Percentiles rank a stretch among this genome's conserved stretches.
These are phyloP conservation scores for Xerocomus brunneocitrinus DNA, from an alignment of 768 basidiomycete species.

Conservation along the genomic window DNA sequence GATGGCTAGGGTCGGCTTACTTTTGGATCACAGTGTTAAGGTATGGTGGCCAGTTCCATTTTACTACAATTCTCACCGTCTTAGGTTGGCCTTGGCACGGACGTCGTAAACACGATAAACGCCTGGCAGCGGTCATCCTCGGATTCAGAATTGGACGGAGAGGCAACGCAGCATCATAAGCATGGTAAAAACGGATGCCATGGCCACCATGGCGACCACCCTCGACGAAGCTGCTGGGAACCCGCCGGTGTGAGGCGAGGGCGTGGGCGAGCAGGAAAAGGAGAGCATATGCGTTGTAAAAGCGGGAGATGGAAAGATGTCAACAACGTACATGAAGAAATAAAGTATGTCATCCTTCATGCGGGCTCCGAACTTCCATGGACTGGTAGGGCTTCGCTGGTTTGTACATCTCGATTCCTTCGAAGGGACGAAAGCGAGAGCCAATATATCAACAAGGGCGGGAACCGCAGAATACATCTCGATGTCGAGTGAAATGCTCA, in stretches of 20 bases:
- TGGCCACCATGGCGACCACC: background rate
- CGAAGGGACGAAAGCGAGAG: too few relatives aligned
- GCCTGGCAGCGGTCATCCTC: background rate
- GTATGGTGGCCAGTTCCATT: conserved; percentile 30
- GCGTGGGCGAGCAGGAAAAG: conserved; percentile 19
- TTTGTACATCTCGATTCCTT: too few relatives aligned
- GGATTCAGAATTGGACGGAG: background rate
- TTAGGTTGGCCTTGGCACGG: conserved; percentile 88
- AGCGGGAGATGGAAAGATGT: too few relatives aligned
- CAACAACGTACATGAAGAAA: too few relatives aligned
- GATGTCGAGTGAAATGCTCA: too few relatives aligned
- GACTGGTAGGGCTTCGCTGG: too few relatives aligned
- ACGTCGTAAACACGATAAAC: conserved; percentile 37
- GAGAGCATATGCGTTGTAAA: too few relatives aligned
- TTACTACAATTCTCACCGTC: background rate
- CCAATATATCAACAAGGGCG: too few relatives aligned
- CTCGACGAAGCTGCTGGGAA: conserved; percentile 48
- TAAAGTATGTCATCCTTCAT: too few relatives aligned
- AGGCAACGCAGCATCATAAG: background rate
- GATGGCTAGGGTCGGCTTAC: conserved; percentile 66
- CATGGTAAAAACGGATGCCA: background rate
- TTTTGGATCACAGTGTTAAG: conserved; percentile 81
- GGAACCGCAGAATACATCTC: too few relatives aligned
- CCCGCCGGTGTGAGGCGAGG: conserved; percentile 49
- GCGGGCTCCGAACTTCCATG: too few relatives aligned